Evolutionary conservation across 2,329 filamentous ascomycete species (phyloP).

Genomic region (Dryadomyces quercivorus): DNA sequence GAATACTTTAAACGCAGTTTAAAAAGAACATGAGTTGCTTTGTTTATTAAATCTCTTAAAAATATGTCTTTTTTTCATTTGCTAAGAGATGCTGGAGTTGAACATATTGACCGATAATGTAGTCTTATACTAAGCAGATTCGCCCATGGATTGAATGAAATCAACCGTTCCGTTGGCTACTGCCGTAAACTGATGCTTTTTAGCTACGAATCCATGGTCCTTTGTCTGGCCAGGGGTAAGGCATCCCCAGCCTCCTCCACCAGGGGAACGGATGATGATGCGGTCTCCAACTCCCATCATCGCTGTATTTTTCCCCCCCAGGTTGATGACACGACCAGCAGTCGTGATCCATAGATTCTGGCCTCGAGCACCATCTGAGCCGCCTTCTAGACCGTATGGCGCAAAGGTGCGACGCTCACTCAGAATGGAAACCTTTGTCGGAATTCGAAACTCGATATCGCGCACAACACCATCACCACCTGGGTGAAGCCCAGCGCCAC

Average conservation of each 20-base stretch:
- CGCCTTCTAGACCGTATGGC: conserved; percentile 23
- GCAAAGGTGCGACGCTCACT: conserved; percentile 22
- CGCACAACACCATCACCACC: conserved; percentile 23
- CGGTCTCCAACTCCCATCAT: neutral
- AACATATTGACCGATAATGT: neutral
- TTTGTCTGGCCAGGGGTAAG: neutral
- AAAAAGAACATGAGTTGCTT: no score
- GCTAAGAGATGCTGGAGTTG: no score
- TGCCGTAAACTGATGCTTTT: neutral
- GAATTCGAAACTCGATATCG: conserved; percentile 22
- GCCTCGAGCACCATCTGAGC: conserved; percentile 11
- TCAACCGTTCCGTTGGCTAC: neutral
- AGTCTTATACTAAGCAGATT: neutral
- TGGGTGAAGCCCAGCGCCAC: conserved; percentile 18
- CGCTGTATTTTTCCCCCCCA: neutral
- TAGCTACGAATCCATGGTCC: neutral
- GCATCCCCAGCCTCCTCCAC: neutral
- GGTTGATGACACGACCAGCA: neutral
- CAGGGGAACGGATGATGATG: neutral
- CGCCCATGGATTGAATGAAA: neutral
- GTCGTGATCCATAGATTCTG: neutral
- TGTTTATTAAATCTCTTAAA: no score
- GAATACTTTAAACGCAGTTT: no score
- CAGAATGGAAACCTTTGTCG: conserved; percentile 22
- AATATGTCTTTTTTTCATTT: no score